Evolutionary conservation across 2,329 filamentous ascomycete species (phyloP), one percentile per base, ranked within the genome.

Genomic region (Ophiognomonia clavigignenti-juglandacearum): DNA sequence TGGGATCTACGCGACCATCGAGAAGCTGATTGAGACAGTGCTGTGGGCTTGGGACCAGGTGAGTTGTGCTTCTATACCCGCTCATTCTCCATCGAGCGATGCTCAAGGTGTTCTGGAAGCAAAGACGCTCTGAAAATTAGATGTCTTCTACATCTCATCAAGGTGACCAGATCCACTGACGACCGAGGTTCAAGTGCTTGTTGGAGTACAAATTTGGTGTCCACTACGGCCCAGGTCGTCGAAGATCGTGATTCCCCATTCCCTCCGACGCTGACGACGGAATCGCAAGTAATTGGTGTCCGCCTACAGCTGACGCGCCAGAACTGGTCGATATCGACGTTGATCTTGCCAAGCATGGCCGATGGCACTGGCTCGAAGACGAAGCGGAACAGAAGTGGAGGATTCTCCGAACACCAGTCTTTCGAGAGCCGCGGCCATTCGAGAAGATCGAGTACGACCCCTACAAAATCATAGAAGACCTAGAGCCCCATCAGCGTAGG

Each of bases 1-100:
- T 11, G 38, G 32, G 5, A 45, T 57, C 2, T 53, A 54, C 42
- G 32, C 31, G 8, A 49, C 53, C 19, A 43, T 53, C 11, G 54
- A 56, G 38, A 43, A 44, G 29, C 16, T 43, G 19, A 51, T 56
- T 16, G 29, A 43, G 8, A 29, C 23, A 13, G 47, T 37, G 9
- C 20, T 49, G 9, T 39, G 39, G 19, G 43, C 48, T 16, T 43
- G 35, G 44, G 29, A 43, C 5, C 31, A 42, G 20, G n/a, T n/a
- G n/a, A n/a, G n/a, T n/a, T n/a, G n/a, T n/a, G n/a, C n/a, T n/a
- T n/a, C n/a, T n/a, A n/a, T n/a, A n/a, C n/a, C n/a, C n/a, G n/a
- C n/a, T n/a, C n/a, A n/a, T n/a, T n/a, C n/a, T n/a, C n/a, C n/a
- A n/a, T n/a, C n/a, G n/a, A n/a, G n/a, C n/a, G n/a, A n/a, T n/a